These are phyloP conservation scores for Penicillium cosmopolitanum DNA, from an alignment of 495 filamentous ascomycete species.

Conservation along the genomic window DNA sequence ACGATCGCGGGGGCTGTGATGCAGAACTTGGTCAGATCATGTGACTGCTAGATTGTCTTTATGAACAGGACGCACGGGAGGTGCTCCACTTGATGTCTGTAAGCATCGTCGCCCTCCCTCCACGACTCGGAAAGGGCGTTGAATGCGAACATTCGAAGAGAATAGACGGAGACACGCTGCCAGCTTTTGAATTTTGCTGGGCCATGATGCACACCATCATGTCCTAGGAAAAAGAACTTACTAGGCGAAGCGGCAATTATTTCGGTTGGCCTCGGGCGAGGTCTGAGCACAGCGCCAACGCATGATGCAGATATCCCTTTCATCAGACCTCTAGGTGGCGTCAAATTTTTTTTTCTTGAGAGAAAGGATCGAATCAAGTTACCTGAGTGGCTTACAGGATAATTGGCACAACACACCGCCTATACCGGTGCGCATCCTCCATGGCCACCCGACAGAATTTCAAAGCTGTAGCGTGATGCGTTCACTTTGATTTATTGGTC, in stretches of 20 bases:
- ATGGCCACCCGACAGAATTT: too few relatives aligned
- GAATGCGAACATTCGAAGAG: background rate
- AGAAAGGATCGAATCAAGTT: too few relatives aligned
- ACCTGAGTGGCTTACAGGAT: too few relatives aligned
- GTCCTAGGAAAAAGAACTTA: background rate
- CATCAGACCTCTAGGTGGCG: too few relatives aligned
- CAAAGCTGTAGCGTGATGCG: too few relatives aligned
- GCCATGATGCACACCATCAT: background rate
- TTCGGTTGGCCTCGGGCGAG: background rate
- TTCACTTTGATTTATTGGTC: too few relatives aligned
- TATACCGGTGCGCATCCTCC: too few relatives aligned
- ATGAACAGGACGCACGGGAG: background rate
- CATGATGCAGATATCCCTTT: too few relatives aligned
- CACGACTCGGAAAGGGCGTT: background rate
- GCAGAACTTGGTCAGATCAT: background rate
- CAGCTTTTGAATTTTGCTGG: background rate
- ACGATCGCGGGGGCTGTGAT: constrained; percentile 1
- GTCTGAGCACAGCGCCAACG: background rate
- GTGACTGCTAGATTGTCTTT: constrained; percentile 1
- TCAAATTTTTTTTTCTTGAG: too few relatives aligned
- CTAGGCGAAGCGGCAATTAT: background rate
- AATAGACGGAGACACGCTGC: background rate
- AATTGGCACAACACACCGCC: too few relatives aligned
- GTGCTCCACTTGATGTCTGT: background rate
- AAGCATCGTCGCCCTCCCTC: background rate